Base-by-base conservation (phyloP, 2,329 filamentous ascomycete species). In the Zymoseptoria pseudotritici region DNA sequence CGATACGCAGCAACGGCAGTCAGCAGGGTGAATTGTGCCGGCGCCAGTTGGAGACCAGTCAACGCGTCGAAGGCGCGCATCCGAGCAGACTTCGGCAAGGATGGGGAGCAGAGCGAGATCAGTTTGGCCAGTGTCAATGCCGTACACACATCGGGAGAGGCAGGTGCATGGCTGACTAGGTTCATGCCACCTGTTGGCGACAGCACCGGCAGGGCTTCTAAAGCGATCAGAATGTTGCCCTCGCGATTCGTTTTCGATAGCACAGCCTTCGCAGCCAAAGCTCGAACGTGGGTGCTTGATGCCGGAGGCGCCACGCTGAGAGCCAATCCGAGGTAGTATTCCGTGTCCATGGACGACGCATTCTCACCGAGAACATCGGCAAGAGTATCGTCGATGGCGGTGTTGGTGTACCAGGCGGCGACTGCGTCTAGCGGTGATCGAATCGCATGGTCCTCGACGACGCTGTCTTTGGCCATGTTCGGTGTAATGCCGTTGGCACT, bases 371-470 rank as follows among this genome's bases (percentile, higher is more conserved):
- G 74, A 13, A 77, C 75, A 50, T 83, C 81, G 11, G 85, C 78
- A 26, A 97, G 80, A 2, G 85, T 86, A 59, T 83, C 82, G 67
- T 91, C 89, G 46, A 96, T 77, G 11, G 84, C 80, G 58, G 87
- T 80, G 64, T 85, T 90, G 0, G 92, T 95, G 79, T 87, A 94
- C 92, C 92, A 97, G 2, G 92, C 90, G 6, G 92, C 90, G 56
- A 97, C 84, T 11, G 91, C 91, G 73, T 97, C 93, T 65, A 97
- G 83, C 0, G 92, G 90, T 19, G 90, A 94, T 56, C 89, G 85
- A 61, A 97, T 89, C 2, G 91, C 87, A 56, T 85, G 84, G 69
- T 97, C 93, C 61, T 94, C 89, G 2, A 94, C 89, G 0, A 96
- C 90, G 5, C 84, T 82, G 70, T 95, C 89, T 81, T 95, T 88